phyloP scores from a whole-genome alignment of 2,329 filamentous ascomycete species.

The Paracoccidioides brasiliensis region DNA sequence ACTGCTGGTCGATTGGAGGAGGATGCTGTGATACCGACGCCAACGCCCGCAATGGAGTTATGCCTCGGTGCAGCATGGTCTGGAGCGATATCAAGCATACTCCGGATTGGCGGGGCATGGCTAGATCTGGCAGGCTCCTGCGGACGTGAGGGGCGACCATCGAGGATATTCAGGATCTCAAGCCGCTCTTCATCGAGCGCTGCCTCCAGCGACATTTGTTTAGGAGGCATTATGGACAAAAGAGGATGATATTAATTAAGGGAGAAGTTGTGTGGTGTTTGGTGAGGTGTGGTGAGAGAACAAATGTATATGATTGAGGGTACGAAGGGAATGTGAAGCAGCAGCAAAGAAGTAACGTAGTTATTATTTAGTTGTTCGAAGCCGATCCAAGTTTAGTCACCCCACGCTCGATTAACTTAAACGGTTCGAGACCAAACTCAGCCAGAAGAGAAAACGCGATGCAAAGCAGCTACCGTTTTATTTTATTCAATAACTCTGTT shows the following conservation, averaged over 20 bases:
- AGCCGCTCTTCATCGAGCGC: slow-evolving; percentile 64
- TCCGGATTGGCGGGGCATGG: slow-evolving; percentile 54
- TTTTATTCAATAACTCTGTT: not conserved
- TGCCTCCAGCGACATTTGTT: slow-evolving; percentile 59
- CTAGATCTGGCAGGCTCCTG: slow-evolving; percentile 36
- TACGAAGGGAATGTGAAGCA: too few relatives aligned
- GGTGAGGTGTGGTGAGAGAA: not conserved
- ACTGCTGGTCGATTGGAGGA: slow-evolving; percentile 10
- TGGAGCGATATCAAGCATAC: slow-evolving; percentile 50
- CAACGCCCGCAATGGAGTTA: slow-evolving; percentile 29
- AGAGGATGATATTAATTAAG: not conserved
- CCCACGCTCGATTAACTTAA: too few relatives aligned
- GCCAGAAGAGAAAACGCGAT: too few relatives aligned
- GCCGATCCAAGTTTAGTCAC: too few relatives aligned
- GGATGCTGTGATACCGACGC: slow-evolving; percentile 20
- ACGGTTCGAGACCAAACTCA: too few relatives aligned
- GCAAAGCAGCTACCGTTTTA: too few relatives aligned
- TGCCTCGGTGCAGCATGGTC: slow-evolving; percentile 19
- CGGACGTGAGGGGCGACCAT: slow-evolving; percentile 30
- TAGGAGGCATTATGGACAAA: slow-evolving; percentile 11
- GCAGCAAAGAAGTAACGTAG: too few relatives aligned
- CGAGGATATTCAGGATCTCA: slow-evolving; percentile 58
- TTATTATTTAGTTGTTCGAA: too few relatives aligned
- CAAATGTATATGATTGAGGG: too few relatives aligned
- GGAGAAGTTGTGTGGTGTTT: not conserved